These are phyloP conservation scores for Pseudomassariella vexata DNA, from an alignment of 2,329 filamentous ascomycete species.

Conservation along the genomic window DNA sequence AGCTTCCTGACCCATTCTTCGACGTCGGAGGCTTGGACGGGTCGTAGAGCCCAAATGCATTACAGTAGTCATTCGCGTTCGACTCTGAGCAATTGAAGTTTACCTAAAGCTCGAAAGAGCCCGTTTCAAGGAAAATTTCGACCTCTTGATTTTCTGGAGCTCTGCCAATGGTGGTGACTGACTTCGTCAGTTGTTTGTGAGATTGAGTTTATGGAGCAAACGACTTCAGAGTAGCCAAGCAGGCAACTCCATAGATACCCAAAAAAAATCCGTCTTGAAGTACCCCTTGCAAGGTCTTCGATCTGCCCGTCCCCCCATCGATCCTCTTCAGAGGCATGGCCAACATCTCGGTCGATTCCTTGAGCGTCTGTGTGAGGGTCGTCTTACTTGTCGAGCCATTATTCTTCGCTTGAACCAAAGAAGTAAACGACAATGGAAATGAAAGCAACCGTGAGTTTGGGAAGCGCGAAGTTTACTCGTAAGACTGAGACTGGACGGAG, in stretches of 20 bases:
- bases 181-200: slow-evolving; percentile 7
- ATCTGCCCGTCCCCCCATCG: slow-evolving; percentile 15
- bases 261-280: slow-evolving; percentile 20
- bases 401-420: not conserved
- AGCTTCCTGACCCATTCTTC: slow-evolving; percentile 31
- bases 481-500: too few relatives aligned
- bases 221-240: too few relatives aligned
- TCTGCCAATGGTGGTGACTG: too few relatives aligned
- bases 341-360: slow-evolving; percentile 13
- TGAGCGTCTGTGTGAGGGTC: slow-evolving; percentile 10
- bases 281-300: slow-evolving; percentile 20
- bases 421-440: too few relatives aligned
- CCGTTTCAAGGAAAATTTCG: slow-evolving; percentile 44
- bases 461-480: too few relatives aligned
- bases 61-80: slow-evolving; percentile 30
- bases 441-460: not conserved
- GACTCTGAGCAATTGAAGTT: slow-evolving; percentile 40
- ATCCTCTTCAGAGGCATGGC: slow-evolving; percentile 21
- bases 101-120: slow-evolving; percentile 52
- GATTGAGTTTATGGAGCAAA: too few relatives aligned
- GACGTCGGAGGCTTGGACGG: slow-evolving; percentile 33
- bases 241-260: slow-evolving; percentile 23
- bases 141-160: slow-evolving; percentile 32
- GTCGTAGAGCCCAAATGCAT: slow-evolving; percentile 36
- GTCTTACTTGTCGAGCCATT: not conserved